Percentiles rank a stretch among this genome's conserved stretches.
These are phyloP conservation scores for Coniochaeta sp. DNA, from an alignment of 2,329 filamentous ascomycete genomes.

Conservation along the genomic window DNA sequence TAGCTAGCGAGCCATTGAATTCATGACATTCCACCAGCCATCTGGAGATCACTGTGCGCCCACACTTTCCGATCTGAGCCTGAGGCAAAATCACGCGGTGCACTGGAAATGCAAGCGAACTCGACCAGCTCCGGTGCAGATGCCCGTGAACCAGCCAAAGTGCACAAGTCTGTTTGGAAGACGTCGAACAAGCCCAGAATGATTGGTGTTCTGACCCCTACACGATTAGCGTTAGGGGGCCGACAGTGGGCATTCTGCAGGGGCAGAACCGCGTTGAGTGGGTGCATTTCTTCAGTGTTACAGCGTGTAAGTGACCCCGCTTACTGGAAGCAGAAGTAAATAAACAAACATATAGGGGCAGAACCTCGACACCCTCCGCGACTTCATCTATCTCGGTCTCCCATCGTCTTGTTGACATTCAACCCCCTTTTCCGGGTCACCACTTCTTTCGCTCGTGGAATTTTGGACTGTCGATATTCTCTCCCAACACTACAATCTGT, in stretches of 20 bases:
- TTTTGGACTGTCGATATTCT: background rate
- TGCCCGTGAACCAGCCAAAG: background rate
- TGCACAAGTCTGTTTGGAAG: background rate
- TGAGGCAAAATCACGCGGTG: background rate
- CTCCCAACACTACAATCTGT: background rate
- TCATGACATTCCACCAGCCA: background rate
- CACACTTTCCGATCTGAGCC: background rate
- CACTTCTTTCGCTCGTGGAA: background rate
- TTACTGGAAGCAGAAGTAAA: conserved; percentile 11
- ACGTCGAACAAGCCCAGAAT: background rate
- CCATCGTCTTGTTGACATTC: background rate
- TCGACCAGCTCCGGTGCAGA: background rate
- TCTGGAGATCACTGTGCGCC: too few species aligned
- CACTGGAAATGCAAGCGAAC: background rate
- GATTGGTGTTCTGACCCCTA: background rate
- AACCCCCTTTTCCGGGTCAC: background rate
- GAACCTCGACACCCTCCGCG: background rate
- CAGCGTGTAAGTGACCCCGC: conserved; percentile 4
- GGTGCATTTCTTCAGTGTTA: background rate
- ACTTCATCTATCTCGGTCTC: background rate
- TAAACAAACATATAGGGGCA: conserved; percentile 8
- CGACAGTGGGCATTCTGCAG: background rate
- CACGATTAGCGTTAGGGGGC: background rate
- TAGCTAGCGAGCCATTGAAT: background rate
- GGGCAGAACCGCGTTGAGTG: background rate